A percentile compares a stretch with the other conserved stretches of the same genome.
phyloP scores from a whole-genome alignment of 2,329 filamentous ascomycete species.

The Neofusicoccum sp. region DNA sequence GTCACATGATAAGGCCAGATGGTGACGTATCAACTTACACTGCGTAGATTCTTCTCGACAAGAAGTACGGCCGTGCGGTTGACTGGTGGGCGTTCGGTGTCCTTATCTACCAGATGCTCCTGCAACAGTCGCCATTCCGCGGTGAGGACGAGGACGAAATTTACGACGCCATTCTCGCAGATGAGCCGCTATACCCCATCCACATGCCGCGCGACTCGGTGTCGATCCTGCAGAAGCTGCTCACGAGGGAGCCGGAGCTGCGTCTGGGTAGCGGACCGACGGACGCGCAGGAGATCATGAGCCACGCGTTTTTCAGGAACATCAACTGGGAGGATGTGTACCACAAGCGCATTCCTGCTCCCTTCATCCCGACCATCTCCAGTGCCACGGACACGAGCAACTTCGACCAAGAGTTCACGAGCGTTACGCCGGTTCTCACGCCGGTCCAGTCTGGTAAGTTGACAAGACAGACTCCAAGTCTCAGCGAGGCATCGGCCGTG shows the following conservation, averaged over 20 bases:
- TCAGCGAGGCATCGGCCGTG: background rate
- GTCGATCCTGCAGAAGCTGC: conserved; percentile 94
- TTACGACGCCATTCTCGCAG: conserved; percentile 95
- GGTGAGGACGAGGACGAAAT: conserved; percentile 99
- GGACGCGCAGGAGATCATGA: conserved; percentile 98
- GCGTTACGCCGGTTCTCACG: conserved; percentile 94
- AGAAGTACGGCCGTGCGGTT: conserved; percentile 95
- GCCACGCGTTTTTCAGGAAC: conserved; percentile 95
- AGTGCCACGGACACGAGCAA: conserved; percentile 98
- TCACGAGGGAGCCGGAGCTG: conserved; percentile 92
- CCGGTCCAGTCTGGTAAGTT: conserved; percentile 93
- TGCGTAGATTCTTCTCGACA: conserved; percentile 84
- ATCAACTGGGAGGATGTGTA: conserved; percentile 99
- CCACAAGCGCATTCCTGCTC: conserved; percentile 86
- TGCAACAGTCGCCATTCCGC: conserved; percentile 97
- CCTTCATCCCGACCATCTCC: conserved; percentile 87
- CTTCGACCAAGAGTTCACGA: conserved; percentile 98
- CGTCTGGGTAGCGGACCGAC: conserved; percentile 92
- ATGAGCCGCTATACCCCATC: conserved; percentile 96
- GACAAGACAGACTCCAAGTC: background rate
- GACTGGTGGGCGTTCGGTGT: conserved; percentile 99
- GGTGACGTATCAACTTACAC: conserved; percentile 17
- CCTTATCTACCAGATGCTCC: conserved; percentile 98
- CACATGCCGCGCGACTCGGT: conserved; percentile 98
- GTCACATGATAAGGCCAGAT: conserved; percentile 9